Percentiles rank a stretch among this genome's conserved stretches.
phyloP scores from a whole-genome alignment of 371 early-diverging fungal genomes.

The Mucor piriformis region DNA sequence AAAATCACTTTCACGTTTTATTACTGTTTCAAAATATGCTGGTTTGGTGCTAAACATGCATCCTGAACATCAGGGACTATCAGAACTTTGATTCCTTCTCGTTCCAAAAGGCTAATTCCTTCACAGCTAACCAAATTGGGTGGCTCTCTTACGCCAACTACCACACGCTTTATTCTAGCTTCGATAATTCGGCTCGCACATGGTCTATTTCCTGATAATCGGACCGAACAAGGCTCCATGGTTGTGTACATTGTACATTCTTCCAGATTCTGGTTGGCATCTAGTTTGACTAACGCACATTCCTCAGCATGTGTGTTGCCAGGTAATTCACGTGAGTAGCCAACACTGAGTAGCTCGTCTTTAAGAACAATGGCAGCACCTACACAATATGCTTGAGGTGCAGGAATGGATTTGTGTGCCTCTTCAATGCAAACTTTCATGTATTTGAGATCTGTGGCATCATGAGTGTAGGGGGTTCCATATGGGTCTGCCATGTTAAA shows the following conservation, averaged over 20 bases:
- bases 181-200: slow-evolving; percentile 74
- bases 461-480: slow-evolving; percentile 40
- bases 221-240: slow-evolving; percentile 88
- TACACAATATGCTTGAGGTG: slow-evolving; percentile 87
- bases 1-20: background rate
- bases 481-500: slow-evolving; percentile 26
- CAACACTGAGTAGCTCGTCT: slow-evolving; percentile 64
- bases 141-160: slow-evolving; percentile 89
- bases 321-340: slow-evolving; percentile 85
- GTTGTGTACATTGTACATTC: slow-evolving; percentile 81
- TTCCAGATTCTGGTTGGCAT: background rate
- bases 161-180: slow-evolving; percentile 75
- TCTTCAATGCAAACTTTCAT: slow-evolving; percentile 41
- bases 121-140: slow-evolving; percentile 77
- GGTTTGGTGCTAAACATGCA: slow-evolving; percentile 73
- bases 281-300: slow-evolving; percentile 73
- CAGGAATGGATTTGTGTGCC: slow-evolving; percentile 77
- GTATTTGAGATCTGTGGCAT: slow-evolving; percentile 30
- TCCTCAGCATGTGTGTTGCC: slow-evolving; percentile 96
- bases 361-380: slow-evolving; percentile 80
- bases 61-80: slow-evolving; percentile 72
- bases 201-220: slow-evolving; percentile 76
- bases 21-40: slow-evolving; percentile 51
- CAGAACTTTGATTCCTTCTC: slow-evolving; percentile 67
- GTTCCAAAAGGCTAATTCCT: slow-evolving; percentile 62